Conservation (phyloP, 352 stramenopile species). For the Elongisporangium prolatum region DNA sequence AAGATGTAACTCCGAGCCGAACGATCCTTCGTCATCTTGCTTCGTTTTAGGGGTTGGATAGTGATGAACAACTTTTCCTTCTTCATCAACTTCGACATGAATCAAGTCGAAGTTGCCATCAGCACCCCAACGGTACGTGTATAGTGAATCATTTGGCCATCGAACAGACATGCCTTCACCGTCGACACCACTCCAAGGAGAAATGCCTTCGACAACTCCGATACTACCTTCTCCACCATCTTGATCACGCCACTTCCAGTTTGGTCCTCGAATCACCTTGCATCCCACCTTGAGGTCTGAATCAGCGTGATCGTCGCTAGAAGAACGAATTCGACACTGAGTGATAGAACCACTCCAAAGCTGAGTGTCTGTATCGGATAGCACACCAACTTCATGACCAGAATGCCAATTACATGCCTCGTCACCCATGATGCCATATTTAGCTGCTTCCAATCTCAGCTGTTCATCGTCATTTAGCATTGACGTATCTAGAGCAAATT, state of each 20-base stretch:
- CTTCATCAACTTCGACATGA: slow-evolving; percentile 80
- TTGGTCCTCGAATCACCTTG: slow-evolving; percentile 86
- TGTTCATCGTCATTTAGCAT: slow-evolving; percentile 54
- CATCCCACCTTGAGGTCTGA: slow-evolving; percentile 74
- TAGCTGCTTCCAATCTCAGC: slow-evolving; percentile 51
- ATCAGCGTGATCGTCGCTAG: slow-evolving; percentile 36
- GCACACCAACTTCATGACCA: slow-evolving; percentile 68
- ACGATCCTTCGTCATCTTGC: slow-evolving; percentile 65
- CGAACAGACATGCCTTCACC: slow-evolving; percentile 87
- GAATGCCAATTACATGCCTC: slow-evolving; percentile 51
- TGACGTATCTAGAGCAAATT: slow-evolving; percentile 51
- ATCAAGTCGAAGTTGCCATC: slow-evolving; percentile 85
- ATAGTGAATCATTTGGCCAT: slow-evolving; percentile 85
- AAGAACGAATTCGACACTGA: slow-evolving; percentile 55
- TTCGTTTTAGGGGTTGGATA: slow-evolving; percentile 70
- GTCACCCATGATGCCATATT: slow-evolving; percentile 64
- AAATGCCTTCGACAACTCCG: slow-evolving; percentile 78
- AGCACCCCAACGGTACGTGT: slow-evolving; percentile 86
- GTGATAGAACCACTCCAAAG: slow-evolving; percentile 77
- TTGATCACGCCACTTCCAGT: slow-evolving; percentile 89
- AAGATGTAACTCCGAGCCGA: slow-evolving; percentile 73
- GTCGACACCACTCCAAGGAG: slow-evolving; percentile 85
- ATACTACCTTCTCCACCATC: slow-evolving; percentile 83
- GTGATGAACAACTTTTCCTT: slow-evolving; percentile 64
- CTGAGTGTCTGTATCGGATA: slow-evolving; percentile 60